phyloP scores from a whole-genome alignment of 768 basidiomycete species.

The Tulasnella sp. region DNA sequence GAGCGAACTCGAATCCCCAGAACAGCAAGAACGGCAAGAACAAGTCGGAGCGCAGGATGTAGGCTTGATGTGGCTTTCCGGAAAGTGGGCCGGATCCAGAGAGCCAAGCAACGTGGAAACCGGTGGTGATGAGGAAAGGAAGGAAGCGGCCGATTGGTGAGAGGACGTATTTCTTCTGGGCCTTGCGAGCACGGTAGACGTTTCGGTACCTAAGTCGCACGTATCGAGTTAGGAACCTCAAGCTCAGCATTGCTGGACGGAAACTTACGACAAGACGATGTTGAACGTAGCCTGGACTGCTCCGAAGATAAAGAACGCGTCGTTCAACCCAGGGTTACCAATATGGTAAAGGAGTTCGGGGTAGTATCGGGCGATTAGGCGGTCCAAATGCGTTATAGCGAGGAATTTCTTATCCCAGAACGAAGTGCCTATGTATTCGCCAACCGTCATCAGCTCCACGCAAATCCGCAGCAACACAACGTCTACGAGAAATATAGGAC shows the following conservation, averaged over 20 bases:
- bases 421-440: slow-evolving; percentile 47
- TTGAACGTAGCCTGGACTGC: slow-evolving; percentile 65
- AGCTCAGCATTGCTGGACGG: not conserved
- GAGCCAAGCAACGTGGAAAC: slow-evolving; percentile 77
- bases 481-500: not conserved
- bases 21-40: slow-evolving; percentile 84
- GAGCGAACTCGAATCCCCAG: slow-evolving; percentile 89
- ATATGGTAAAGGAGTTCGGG: slow-evolving; percentile 43
- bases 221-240: not conserved
- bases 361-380: slow-evolving; percentile 37
- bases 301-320: slow-evolving; percentile 76
- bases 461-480: not conserved
- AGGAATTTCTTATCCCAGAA: slow-evolving; percentile 42
- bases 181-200: slow-evolving; percentile 55
- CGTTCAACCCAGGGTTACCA: slow-evolving; percentile 71
- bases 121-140: slow-evolving; percentile 65
- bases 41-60: slow-evolving; percentile 66
- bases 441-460: not conserved
- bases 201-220: slow-evolving; percentile 56
- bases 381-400: slow-evolving; percentile 39
- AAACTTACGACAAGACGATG: slow-evolving; percentile 56
- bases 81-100: slow-evolving; percentile 47
- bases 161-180: slow-evolving; percentile 36
- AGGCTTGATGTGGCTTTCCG: slow-evolving; percentile 45
- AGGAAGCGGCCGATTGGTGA: slow-evolving; percentile 64